phyloP scores from a whole-genome alignment of 2,329 filamentous ascomycete species.

The Apiospora malaysiana region DNA sequence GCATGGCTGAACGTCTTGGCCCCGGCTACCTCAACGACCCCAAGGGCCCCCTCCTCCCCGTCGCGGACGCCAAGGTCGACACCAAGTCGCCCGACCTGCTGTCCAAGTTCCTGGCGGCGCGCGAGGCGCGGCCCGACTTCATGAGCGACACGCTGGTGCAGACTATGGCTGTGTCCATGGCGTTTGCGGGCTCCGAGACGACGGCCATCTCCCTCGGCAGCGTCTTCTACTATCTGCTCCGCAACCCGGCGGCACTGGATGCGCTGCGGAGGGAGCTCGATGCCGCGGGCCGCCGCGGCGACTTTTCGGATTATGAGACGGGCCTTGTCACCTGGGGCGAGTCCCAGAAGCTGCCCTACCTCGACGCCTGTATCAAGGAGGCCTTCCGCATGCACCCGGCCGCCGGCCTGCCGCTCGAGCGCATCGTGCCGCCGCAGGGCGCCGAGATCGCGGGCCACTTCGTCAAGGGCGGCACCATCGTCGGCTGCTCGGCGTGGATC shows the following conservation, averaged over 20 bases:
- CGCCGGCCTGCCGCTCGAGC: constrained; percentile 73
- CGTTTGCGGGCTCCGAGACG: constrained; percentile 78
- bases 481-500: constrained; percentile 78
- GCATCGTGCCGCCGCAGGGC: constrained; percentile 71
- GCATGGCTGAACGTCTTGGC: constrained; percentile 68
- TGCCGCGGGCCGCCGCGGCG: constrained; percentile 56
- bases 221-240: constrained; percentile 77
- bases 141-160: constrained; percentile 74
- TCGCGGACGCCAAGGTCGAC: constrained; percentile 45
- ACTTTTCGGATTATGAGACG: constrained; percentile 56
- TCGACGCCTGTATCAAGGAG: constrained; percentile 81
- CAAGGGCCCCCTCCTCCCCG: constrained; percentile 44
- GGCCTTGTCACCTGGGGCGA: constrained; percentile 73
- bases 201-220: constrained; percentile 76
- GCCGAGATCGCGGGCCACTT: constrained; percentile 66
- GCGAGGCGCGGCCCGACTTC: constrained; percentile 70
- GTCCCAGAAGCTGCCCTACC: constrained; percentile 72
- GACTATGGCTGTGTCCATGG: constrained; percentile 75
- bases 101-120: constrained; percentile 74
- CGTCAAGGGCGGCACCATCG: constrained; percentile 73
- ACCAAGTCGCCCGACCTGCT: constrained; percentile 63
- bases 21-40: constrained; percentile 44
- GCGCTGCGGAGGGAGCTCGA: constrained; percentile 69
- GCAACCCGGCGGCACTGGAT: constrained; percentile 60
- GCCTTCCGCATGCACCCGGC: constrained; percentile 79